Evolutionary conservation across 2,329 filamentous ascomycete species (phyloP), one percentile per base, ranked within the genome.

Genomic region (Fusarium tuaranense): DNA sequence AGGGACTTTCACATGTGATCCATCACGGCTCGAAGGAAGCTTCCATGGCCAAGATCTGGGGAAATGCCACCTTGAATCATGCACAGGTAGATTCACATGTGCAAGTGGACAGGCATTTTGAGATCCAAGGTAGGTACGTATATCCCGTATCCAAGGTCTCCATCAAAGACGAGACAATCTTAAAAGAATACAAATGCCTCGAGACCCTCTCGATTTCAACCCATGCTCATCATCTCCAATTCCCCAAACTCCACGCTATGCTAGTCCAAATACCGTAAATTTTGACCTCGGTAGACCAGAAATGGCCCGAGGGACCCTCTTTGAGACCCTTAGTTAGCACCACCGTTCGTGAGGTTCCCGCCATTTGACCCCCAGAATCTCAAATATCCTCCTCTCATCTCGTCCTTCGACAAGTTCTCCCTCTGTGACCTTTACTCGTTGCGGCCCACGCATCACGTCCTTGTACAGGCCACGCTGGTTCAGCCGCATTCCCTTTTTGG

Each of bases 401-500:
- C 86, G 86, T 0, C 93, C 92, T 83, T 97, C 95, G 0, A 97
- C 82, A 77, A 97, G 80, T 64, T 87, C 88, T 0, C 94, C 94
- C 70, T 92, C 88, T 2, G 88, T 93, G 38, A 93, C 67, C 84
- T 91, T 94, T 67, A 86, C 84, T 53, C 92, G 81, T 1, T 86
- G 84, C 34, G 82, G 84, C 0, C 90, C 91, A 46, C 91, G 86
- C 81, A 94, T 86, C 2, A 94, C 91, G 81, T 94, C 89, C 76
- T 87, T 89, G 78, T 92, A 98, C 65, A 98, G 81, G 0, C 95
- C 96, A 34, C 89, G 87, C 83, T 98, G 95, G 76, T 98, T 98
- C 65, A 98, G 81, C 61, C 93, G 85, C 94, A 97, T 95, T 0
- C 91, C 90, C 83, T 94, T 97, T 83, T 91, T 95, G 44, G 91